These are phyloP conservation scores for Cercophora newfieldiana DNA, from an alignment of 495 filamentous ascomycete species.

Conservation along the genomic window DNA sequence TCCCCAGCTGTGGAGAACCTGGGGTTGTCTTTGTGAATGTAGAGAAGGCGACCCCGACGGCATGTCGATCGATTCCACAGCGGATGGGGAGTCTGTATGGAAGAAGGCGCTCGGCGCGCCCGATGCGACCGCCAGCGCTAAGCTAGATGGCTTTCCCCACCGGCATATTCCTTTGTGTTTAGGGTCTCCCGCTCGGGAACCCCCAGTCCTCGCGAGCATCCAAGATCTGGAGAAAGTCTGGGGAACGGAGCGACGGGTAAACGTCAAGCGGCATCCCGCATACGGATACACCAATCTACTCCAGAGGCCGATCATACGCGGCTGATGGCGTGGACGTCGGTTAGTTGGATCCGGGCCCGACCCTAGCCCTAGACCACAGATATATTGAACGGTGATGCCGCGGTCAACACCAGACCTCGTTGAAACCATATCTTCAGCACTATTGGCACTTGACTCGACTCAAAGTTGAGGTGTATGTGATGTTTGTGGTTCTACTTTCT, in stretches of 20 bases:
- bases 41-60: not conserved
- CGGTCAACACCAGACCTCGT: not conserved
- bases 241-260: conserved; percentile 2
- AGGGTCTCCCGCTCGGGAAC: not conserved
- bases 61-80: not conserved
- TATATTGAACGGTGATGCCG: conserved; percentile 2
- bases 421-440: not conserved
- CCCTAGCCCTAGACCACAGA: conserved; percentile 8
- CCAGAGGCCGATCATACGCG: conserved; percentile 13
- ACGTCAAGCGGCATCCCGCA: conserved; percentile 17
- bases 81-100: not conserved
- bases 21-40: not conserved
- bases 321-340: not conserved
- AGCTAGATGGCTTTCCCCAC: not conserved
- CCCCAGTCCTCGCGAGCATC: not conserved
- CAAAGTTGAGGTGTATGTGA: not conserved
- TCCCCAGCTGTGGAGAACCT: not conserved
- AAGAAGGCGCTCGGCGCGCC: not conserved
- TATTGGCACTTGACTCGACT: not conserved
- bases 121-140: not conserved
- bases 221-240: conserved; percentile 4
- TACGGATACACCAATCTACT: conserved; percentile 10
- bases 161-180: not conserved
- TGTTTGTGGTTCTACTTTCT: not conserved
- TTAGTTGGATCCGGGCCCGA: not conserved